These are phyloP conservation scores for Ceratonia siliqua DNA, from an alignment of 306 rosid species.

Conservation along the genomic window DNA sequence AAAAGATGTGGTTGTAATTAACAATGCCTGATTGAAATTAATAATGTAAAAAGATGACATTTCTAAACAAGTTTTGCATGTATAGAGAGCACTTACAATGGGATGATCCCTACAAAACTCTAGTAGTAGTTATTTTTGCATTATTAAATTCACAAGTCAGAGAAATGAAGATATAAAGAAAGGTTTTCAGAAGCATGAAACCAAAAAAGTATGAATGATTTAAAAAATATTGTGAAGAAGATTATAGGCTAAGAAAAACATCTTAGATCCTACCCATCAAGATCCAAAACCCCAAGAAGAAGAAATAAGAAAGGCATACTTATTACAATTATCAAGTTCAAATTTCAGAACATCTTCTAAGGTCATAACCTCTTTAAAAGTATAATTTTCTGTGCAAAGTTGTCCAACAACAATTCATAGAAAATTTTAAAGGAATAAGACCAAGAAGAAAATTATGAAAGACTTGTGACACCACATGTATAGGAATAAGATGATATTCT, in stretches of 20 bases:
- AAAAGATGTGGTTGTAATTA: background rate
- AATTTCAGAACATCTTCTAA: conserved; percentile 7
- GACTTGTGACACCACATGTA: conserved; percentile 10
- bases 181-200: conserved; percentile 4
- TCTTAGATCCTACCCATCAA: conserved; percentile 1
- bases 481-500: too few species aligned
- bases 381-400: conserved; percentile 2
- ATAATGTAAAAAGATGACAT: background rate
- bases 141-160: conserved; percentile 34
- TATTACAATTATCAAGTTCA: conserved; percentile 14
- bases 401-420: background rate
- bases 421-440: background rate
- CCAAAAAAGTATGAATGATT: background rate
- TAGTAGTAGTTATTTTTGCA: conserved; percentile 91
- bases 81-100: conserved; percentile 63
- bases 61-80: conserved; percentile 3
- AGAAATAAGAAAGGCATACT: background rate
- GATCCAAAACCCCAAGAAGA: background rate
- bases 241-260: background rate
- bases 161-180: conserved; percentile 31
- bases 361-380: conserved; percentile 2
- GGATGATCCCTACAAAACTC: conserved; percentile 96
- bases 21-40: conserved; percentile 9
- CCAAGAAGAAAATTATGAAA: background rate
- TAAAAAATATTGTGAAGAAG: background rate